Evolutionary conservation across 495 filamentous ascomycete species (phyloP).

Genomic region (Jackrogersella multiformis): DNA sequence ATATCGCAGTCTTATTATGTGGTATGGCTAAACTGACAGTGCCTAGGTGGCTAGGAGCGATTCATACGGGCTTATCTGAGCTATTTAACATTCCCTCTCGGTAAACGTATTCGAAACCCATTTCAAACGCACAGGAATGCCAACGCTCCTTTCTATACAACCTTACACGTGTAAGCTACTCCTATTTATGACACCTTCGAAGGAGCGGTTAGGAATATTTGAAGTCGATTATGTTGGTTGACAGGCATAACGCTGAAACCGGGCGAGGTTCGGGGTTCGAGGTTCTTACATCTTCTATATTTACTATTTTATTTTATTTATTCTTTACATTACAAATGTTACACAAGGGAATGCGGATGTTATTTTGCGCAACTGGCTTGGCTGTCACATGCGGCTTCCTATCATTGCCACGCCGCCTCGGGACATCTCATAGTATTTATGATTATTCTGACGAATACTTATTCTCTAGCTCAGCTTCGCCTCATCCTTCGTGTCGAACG

Average conservation of each 20-base stretch:
- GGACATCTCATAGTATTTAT: no score
- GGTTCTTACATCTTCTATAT: not conserved
- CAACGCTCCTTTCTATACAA: not conserved
- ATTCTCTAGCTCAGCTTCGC: conserved; percentile 19
- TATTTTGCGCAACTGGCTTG: not conserved
- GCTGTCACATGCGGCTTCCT: not conserved
- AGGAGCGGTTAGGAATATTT: not conserved
- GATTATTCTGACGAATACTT: not conserved
- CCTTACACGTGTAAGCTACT: not conserved
- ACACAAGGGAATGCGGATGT: not conserved
- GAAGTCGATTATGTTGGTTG: not conserved
- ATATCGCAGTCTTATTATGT: not conserved
- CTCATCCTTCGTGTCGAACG: conserved; percentile 10
- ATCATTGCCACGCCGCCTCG: conserved; percentile 12
- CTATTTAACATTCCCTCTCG: not conserved
- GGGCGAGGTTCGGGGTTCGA: no score
- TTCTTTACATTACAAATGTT: not conserved
- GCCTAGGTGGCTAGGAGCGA: not conserved
- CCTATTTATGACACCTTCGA: not conserved
- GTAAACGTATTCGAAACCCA: not conserved
- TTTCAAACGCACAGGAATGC: not conserved
- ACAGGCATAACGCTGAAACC: not conserved
- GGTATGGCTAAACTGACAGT: not conserved
- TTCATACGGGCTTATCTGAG: not conserved
- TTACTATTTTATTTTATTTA: no score